These are phyloP conservation scores for Colletotrichum higginsianum DNA, from an alignment of 2,329 filamentous ascomycete species.

Conservation along the genomic window DNA sequence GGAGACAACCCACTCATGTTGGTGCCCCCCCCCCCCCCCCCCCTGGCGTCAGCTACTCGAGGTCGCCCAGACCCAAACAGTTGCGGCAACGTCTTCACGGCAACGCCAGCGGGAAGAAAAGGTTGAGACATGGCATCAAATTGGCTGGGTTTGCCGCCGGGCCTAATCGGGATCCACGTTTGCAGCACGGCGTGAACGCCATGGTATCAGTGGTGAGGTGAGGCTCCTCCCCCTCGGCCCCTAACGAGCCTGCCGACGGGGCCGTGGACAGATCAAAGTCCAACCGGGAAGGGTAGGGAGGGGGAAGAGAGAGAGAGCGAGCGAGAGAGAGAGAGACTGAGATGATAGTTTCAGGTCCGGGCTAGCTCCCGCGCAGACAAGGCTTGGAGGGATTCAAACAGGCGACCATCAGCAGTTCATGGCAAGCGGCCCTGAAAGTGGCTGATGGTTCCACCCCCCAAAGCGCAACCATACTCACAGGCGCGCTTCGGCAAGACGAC, in stretches of 20 bases:
- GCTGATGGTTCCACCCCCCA: slow-evolving; percentile 34
- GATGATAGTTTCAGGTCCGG: slow-evolving; percentile 40
- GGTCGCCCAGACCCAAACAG: slow-evolving; percentile 29
- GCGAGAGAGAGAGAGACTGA: not conserved
- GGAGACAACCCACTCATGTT: slow-evolving; percentile 36
- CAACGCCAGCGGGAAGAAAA: slow-evolving; percentile 26
- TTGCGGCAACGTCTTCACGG: slow-evolving; percentile 22
- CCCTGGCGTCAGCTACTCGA: slow-evolving; percentile 34
- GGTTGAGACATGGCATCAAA: slow-evolving; percentile 40
- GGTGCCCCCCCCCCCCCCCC: slow-evolving; percentile 6
- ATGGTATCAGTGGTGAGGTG: slow-evolving; percentile 27
- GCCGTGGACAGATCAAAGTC: slow-evolving; percentile 38
- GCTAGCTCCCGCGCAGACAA: slow-evolving; percentile 37
- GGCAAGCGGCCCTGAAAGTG: slow-evolving; percentile 35
- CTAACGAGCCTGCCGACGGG: slow-evolving; percentile 22
- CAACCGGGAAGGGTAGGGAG: slow-evolving; percentile 14
- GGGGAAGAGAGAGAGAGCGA: too few relatives aligned
- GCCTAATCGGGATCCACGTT: slow-evolving; percentile 39
- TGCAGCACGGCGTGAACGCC: slow-evolving; percentile 37
- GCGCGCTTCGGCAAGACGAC: slow-evolving; percentile 38
- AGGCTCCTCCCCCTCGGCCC: slow-evolving; percentile 16
- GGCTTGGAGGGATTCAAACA: slow-evolving; percentile 30
- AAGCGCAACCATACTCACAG: slow-evolving; percentile 33
- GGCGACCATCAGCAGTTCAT: slow-evolving; percentile 36
- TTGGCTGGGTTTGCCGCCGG: slow-evolving; percentile 19